Base-by-base conservation (phyloP, 768 basidiomycete genomes). In the Chiua virens region DNA sequence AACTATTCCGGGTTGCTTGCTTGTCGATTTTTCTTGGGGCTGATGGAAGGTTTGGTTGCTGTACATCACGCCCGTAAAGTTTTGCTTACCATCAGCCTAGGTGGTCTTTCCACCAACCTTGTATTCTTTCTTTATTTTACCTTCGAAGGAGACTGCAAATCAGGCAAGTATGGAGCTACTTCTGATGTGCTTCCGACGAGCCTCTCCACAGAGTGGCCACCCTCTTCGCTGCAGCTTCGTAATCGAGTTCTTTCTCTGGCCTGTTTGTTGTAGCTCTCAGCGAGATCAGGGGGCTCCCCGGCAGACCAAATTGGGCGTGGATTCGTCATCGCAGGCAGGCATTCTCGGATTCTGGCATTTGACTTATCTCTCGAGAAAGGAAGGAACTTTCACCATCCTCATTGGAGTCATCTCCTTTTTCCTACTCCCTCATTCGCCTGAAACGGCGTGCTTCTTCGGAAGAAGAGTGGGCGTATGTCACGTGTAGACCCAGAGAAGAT, bases 241-340 rank as follows among this genome's bases (percentile, higher is more conserved):
- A 80, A 5, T 77, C 82, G 0, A 81, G 81, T 6, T 79, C 80
- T 1, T 82, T 83, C 58, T 82, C 81, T 13, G 83, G 84, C 40
- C 69, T 86, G 8, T 73, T 86, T 4, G 82, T 86, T 4, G 82
- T 83, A 5, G 69, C 79, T 27, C 81, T 72, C 4, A 83, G 86
- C 45, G 58, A 73, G 15, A 79, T 87, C 75, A 67, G 83, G 42
- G 80, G 79, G 11, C 63, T 74, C 8, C 67, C 66, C 5, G 78
- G 79, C 2, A 74, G 69, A 50, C 70, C 75, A 5, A 83, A 80
- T 5, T 85, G 82, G 83, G 69, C 75, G 42, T 83, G 79, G 81
- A 73, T 79, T 80, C 55, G 76, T 79, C 38, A 49, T 78, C 20
- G 77, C 77, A 65, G 10, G 66, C 57, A 14, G 21, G 5, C 37